These are phyloP conservation scores for Sporisorium iseilematis-ciliati DNA, from an alignment of 1,284 basidiomycete species.

Conservation along the genomic window DNA sequence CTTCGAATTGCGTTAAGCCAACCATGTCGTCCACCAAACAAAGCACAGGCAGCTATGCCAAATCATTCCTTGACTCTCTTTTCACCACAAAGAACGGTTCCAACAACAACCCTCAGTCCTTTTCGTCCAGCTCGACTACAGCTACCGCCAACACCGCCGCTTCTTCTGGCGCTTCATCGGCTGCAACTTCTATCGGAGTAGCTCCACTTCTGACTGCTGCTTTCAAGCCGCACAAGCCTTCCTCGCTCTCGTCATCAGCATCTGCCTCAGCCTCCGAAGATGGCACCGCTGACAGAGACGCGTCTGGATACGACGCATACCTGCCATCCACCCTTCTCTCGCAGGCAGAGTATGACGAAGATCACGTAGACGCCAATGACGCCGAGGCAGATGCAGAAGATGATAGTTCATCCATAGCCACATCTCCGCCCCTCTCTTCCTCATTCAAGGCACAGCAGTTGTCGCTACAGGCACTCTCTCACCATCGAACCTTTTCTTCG, in stretches of 20 bases:
- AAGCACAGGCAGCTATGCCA: constrained; percentile 29
- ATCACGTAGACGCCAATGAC: background rate
- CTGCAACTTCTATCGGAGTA: constrained; percentile 19
- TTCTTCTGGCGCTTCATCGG: constrained; percentile 19
- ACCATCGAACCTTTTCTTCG: constrained; percentile 31
- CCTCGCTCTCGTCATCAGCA: constrained; percentile 51
- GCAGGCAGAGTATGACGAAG: constrained; percentile 7
- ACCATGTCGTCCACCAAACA: constrained; percentile 28
- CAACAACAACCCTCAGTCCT: constrained; percentile 12
- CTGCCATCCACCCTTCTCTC: constrained; percentile 28
- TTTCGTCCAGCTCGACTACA: constrained; percentile 24
- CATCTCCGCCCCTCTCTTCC: constrained; percentile 48
- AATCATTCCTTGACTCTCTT: constrained; percentile 43
- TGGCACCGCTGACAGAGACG: constrained; percentile 26
- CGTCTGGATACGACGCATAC: constrained; percentile 25
- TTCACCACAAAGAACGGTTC: constrained; percentile 26
- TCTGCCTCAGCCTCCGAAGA: constrained; percentile 57
- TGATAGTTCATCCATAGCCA: constrained; percentile 31
- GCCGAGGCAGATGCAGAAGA: constrained; percentile 14
- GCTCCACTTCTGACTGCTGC: constrained; percentile 40
- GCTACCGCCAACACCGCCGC: constrained; percentile 18
- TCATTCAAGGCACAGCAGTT: constrained; percentile 54
- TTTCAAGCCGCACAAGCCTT: constrained; percentile 51
- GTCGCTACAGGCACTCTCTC: constrained; percentile 45
- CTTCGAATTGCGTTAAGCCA: background rate